phyloP scores from a whole-genome alignment of 2,329 filamentous ascomycete genomes.

The Aspergillus clavatus region DNA sequence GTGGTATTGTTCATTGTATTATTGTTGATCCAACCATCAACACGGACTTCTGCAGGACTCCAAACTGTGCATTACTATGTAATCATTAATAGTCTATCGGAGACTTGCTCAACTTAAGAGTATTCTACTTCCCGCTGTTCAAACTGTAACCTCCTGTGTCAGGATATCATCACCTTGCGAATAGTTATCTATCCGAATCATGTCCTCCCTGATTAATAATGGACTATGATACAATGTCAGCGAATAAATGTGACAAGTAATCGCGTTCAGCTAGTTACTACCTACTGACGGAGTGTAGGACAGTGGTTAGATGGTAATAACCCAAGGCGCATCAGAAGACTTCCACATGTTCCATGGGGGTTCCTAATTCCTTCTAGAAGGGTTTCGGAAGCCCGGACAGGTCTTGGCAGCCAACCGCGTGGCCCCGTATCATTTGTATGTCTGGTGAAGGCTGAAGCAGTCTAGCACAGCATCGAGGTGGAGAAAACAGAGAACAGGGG shows the following conservation, averaged over 20 bases:
- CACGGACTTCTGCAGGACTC: slow-evolving; percentile 16
- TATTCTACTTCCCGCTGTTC: too few relatives aligned
- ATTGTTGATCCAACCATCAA: slow-evolving; percentile 13
- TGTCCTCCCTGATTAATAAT: too few relatives aligned
- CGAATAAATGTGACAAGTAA: slow-evolving; percentile 8
- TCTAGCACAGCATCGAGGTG: not conserved
- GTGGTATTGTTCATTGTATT: not conserved
- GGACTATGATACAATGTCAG: too few relatives aligned
- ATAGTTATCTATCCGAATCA: too few relatives aligned
- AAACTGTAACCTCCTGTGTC: too few relatives aligned
- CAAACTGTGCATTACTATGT: not conserved
- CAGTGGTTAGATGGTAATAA: too few relatives aligned
- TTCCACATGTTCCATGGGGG: slow-evolving; percentile 7
- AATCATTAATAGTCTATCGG: not conserved
- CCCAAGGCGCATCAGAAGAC: too few relatives aligned
- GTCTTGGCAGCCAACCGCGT: slow-evolving; percentile 10
- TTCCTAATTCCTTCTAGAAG: slow-evolving; percentile 20
- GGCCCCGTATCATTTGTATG: too few relatives aligned
- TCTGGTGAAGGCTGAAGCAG: not conserved
- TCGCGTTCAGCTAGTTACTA: too few relatives aligned
- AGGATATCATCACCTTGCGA: too few relatives aligned
- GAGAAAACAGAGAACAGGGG: not conserved
- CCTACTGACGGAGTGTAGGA: too few relatives aligned
- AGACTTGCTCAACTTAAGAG: too few relatives aligned
- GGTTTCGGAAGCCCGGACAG: slow-evolving; percentile 15